Percentiles rank a stretch among this genome's conserved stretches.
Evolutionary conservation across 306 rosid genomes (phyloP).

Genomic region (Glycine tomentella): DNA sequence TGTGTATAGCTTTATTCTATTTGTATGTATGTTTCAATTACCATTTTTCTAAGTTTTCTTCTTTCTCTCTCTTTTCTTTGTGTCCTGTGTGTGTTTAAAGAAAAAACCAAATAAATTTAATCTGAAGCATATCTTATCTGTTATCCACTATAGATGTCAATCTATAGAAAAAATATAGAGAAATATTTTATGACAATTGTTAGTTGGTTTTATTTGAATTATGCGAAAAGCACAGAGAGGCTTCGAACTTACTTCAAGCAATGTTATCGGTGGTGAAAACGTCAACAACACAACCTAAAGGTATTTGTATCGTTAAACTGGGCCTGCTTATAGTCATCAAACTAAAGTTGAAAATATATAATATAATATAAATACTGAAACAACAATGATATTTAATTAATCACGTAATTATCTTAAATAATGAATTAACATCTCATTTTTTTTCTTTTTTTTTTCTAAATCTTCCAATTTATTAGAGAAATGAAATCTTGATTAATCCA

Average conservation of each 20-base stretch:
- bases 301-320: slow-evolving; percentile 23
- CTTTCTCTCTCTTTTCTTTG: neutral
- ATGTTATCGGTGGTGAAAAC: slow-evolving; percentile 57
- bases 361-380: neutral
- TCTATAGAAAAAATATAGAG: slow-evolving; percentile 11
- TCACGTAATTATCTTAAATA: too few relatives aligned
- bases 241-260: slow-evolving; percentile 62
- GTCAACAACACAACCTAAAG: slow-evolving; percentile 50
- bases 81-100: neutral
- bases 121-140: slow-evolving; percentile 37
- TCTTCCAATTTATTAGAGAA: too few relatives aligned
- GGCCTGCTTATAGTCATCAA: slow-evolving; percentile 42
- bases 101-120: slow-evolving; percentile 15
- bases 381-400: too few relatives aligned
- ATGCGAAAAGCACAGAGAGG: neutral
- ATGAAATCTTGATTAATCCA: too few relatives aligned
- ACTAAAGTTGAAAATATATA: neutral
- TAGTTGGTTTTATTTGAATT: slow-evolving; percentile 2
- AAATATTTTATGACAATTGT: slow-evolving; percentile 1
- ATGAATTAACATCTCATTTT: too few relatives aligned
- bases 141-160: slow-evolving; percentile 10
- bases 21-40: neutral
- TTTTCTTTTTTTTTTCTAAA: too few relatives aligned
- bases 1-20: neutral
- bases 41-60: slow-evolving; percentile 5